Evolutionary conservation across 306 rosid genomes (phyloP).

Genomic region (Casuarina cunninghamiana): DNA sequence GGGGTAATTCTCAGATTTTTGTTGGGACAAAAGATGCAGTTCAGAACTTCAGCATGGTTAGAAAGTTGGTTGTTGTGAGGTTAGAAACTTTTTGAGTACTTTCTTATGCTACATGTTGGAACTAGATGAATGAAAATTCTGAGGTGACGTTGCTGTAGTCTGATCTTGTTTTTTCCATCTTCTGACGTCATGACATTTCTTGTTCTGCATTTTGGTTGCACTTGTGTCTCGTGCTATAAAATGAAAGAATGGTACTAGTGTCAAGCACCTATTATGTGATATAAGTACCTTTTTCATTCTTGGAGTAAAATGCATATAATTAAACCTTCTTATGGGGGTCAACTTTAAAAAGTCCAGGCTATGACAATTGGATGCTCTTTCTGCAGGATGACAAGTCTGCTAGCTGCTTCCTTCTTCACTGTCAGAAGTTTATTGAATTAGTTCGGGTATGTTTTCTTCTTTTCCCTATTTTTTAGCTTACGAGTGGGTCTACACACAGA

Average conservation of each 20-base stretch:
- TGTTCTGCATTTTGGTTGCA: not conserved
- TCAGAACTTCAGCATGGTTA: not conserved
- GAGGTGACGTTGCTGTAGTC: not conserved
- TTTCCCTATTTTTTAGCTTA: slow-evolving; percentile 21
- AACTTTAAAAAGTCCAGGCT: not conserved
- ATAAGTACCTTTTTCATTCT: not conserved
- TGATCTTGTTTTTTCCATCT: not conserved
- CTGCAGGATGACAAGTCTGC: slow-evolving; percentile 92
- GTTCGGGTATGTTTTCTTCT: slow-evolving; percentile 73
- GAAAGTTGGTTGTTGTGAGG: not conserved
- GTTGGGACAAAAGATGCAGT: not conserved
- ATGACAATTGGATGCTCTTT: slow-evolving; percentile 31
- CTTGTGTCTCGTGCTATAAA: not conserved
- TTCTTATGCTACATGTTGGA: no score
- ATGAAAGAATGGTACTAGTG: not conserved
- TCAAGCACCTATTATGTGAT: not conserved
- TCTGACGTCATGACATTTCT: not conserved
- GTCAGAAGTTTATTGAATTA: slow-evolving; percentile 91
- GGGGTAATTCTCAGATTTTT: not conserved
- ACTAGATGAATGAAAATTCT: not conserved
- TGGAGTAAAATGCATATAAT: not conserved
- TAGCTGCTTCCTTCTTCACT: slow-evolving; percentile 89
- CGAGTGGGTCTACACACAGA: not conserved
- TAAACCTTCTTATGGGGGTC: not conserved
- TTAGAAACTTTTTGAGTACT: not conserved